Percentiles rank a stretch among this genome's conserved stretches.
phyloP scores from a whole-genome alignment of 768 basidiomycete species.

The Mycena galopus region DNA sequence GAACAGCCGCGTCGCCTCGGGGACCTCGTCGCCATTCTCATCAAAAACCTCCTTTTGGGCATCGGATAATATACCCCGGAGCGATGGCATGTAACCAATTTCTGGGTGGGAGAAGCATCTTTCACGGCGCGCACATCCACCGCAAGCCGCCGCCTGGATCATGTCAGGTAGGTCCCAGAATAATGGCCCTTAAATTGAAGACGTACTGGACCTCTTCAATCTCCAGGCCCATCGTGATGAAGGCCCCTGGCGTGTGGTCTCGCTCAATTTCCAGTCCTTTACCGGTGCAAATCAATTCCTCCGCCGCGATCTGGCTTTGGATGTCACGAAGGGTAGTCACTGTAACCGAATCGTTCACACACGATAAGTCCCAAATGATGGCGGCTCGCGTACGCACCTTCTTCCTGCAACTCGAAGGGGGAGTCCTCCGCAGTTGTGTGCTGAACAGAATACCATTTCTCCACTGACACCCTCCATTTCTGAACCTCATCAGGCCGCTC shows the following conservation, averaged over 20 bases:
- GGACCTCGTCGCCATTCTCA: not conserved
- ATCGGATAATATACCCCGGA: not conserved
- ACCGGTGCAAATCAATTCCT: not conserved
- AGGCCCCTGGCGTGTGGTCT: not conserved
- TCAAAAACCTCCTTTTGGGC: not conserved
- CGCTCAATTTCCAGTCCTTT: not conserved
- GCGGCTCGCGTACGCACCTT: not conserved
- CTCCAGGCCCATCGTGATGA: not conserved
- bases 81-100: not conserved
- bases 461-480: not conserved
- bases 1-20: not conserved
- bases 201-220: not conserved
- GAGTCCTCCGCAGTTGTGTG: not conserved
- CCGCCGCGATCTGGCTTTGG: not conserved
- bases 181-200: too few species aligned
- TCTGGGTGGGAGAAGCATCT: not conserved
- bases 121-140: not conserved
- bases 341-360: not conserved
- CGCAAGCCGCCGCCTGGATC: not conserved
- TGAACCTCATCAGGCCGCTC: not conserved
- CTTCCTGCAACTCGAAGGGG: not conserved
- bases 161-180: not conserved
- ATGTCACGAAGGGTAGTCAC: not conserved
- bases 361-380: too few species aligned
- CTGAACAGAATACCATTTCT: not conserved